Evolutionary conservation across 345 rosid genomes (phyloP).

Genomic region (Eucalyptus marginata): DNA sequence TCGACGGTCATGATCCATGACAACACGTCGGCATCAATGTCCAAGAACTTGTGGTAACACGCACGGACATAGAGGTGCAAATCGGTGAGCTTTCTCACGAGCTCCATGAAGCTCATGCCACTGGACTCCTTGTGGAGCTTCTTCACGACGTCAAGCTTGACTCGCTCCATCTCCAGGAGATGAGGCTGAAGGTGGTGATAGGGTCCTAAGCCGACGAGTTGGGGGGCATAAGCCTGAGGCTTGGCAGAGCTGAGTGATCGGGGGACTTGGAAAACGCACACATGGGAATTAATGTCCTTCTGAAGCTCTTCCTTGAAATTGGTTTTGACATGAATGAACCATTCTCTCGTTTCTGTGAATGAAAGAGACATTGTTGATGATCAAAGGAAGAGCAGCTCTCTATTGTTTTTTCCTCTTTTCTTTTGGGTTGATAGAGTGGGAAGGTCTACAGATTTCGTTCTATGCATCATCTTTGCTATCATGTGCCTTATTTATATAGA

Average conservation of each 20-base stretch:
- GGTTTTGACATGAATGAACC: not conserved
- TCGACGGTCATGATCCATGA: not conserved
- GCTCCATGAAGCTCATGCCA: accelerated
- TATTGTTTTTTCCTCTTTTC: not conserved
- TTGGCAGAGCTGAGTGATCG: not conserved
- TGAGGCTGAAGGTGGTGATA: not conserved
- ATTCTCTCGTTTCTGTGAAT: not conserved
- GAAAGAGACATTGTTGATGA: not conserved
- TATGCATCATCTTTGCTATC: too few species aligned
- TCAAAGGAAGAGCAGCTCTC: not conserved
- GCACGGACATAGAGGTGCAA: not conserved
- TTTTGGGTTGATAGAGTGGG: not conserved
- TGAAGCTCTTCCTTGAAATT: not conserved
- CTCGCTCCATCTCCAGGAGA: not conserved
- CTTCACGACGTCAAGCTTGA: not conserved
- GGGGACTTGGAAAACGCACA: not conserved
- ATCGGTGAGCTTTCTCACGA: accelerated
- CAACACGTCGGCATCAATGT: not conserved
- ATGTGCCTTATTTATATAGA: too few species aligned
- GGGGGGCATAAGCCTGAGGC: not conserved
- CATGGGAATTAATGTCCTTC: not conserved
- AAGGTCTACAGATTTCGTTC: not conserved
- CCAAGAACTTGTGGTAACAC: not conserved
- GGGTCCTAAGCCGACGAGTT: not conserved
- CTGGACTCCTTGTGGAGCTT: not conserved